Evolutionary conservation across 352 stramenopile species (phyloP).

Genomic region (Globisporangium irregulare): DNA sequence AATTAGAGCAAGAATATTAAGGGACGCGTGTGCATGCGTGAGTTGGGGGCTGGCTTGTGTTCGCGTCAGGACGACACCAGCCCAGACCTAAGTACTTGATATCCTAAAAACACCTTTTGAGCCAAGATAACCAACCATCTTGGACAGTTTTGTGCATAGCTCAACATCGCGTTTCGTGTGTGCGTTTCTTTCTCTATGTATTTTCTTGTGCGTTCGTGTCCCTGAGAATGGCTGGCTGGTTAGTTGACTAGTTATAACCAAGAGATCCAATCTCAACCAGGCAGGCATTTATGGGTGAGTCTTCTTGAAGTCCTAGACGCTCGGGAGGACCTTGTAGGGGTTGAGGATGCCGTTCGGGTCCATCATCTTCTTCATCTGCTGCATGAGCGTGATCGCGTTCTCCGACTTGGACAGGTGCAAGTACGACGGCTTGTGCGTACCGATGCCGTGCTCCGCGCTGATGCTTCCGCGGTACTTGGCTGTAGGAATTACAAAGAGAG

Average conservation of each 20-base stretch:
- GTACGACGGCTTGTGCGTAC: constrained; percentile 91
- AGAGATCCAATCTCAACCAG: neutral
- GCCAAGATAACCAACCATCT: neutral
- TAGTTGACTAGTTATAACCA: neutral
- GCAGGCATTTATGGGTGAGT: neutral
- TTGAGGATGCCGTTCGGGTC: constrained; percentile 97
- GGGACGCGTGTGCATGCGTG: neutral
- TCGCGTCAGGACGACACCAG: neutral
- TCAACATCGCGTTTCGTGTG: neutral
- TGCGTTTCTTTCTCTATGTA: neutral
- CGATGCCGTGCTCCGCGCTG: constrained; percentile 97
- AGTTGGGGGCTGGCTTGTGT: neutral
- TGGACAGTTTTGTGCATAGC: constrained; percentile 7
- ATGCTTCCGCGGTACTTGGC: constrained; percentile 91
- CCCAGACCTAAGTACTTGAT: neutral
- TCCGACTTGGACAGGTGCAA: constrained; percentile 84
- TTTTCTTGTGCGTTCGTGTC: neutral
- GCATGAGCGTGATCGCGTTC: constrained; percentile 89
- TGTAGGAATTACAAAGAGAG: constrained; percentile 10
- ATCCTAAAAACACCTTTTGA: neutral
- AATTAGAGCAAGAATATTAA: constrained; percentile 27
- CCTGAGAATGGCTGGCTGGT: neutral
- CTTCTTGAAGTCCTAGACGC: constrained; percentile 3
- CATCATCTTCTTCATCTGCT: constrained; percentile 92
- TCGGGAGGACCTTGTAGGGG: constrained; percentile 91